Base-by-base conservation (phyloP, 2,329 filamentous ascomycete genomes). In the Incumbomyces delicatus region DNA sequence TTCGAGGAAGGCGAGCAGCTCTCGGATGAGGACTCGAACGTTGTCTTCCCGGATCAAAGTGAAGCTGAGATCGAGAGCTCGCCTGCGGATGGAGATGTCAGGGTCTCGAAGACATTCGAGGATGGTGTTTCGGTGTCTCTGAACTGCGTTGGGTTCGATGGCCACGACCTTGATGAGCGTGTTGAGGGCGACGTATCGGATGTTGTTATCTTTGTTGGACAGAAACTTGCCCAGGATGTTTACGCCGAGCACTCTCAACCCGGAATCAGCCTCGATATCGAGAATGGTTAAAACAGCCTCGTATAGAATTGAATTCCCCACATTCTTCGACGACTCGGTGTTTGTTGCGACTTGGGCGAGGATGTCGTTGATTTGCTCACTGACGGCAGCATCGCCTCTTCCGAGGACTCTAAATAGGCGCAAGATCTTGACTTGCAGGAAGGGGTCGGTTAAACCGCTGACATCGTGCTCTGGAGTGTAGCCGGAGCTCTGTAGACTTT, bases 191-290 rank as follows among this genome's bases (percentile, higher is more conserved):
- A 98, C 92, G 61, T 98, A 98, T 65, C 92, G 84, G 59, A 98
- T 98, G 63, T 98, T 98, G 74, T 98, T 98, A 68, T 98, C 92
- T 58, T 90, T 83, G 71, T 98, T 98, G n/a, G 89, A 83, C 52
- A 98, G 70, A 69, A 98, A 98, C 64, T 96, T 98, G 63, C 94
- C 92, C 18, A 98, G 78, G 55, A 98, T 98, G 63, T 98, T 98
- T 57, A 98, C 92, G 60, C 92, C 92, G 20, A 98, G 76, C 17
- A 98, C 92, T 42, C 94, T 78, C 53, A 98, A 71, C 31, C 92
- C 90, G 8, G 92, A 95, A 62, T 98, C 94, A 17, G 92, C 94
- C 66, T 98, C 92, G 45, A 98, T 96, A 57, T 98, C 92, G 41
- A 98, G 80, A 56, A 98, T 98, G 0, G 92, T 98, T 36, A 92